A percentile compares a stretch with the other conserved stretches of the same genome.
These are phyloP conservation scores for Ophiostoma montium DNA, from an alignment of 2,329 filamentous ascomycete genomes.

Conservation along the genomic window DNA sequence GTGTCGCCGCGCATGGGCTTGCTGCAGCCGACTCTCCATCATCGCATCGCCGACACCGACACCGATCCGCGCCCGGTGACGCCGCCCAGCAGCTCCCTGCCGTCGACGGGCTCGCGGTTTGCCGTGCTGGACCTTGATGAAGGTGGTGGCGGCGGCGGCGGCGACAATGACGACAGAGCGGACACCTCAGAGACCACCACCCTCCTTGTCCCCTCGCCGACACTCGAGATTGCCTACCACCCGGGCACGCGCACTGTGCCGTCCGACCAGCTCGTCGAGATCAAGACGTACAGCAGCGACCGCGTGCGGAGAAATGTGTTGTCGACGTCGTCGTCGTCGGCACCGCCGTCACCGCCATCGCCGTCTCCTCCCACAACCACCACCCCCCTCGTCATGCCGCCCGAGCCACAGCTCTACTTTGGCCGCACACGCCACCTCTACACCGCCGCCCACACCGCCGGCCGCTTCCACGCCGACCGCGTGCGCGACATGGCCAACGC, in stretches of 20 bases:
- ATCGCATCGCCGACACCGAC: neutral
- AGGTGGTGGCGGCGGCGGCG: neutral
- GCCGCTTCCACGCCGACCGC: slow-evolving; percentile 4
- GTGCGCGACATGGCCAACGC: neutral
- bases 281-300: neutral
- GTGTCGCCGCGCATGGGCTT: neutral
- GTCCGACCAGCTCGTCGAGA: neutral
- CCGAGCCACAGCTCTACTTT: slow-evolving; percentile 16
- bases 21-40: no score
- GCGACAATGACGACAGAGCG: neutral
- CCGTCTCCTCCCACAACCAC: neutral
- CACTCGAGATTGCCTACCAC: neutral
- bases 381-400: slow-evolving; percentile 4
- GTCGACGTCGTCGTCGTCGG: no score
- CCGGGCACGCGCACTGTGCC: neutral
- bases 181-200: neutral
- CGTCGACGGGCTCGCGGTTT: neutral
- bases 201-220: neutral
- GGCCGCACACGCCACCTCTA: slow-evolving; percentile 9
- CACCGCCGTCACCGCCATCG: no score
- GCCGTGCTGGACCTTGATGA: neutral
- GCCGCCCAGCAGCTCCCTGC: neutral
- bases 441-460: slow-evolving; percentile 8
- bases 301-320: no score
- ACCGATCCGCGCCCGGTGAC: neutral